These are phyloP conservation scores for Sclerotinia glacialis DNA, from an alignment of 2,329 filamentous ascomycete species.

Conservation along the genomic window DNA sequence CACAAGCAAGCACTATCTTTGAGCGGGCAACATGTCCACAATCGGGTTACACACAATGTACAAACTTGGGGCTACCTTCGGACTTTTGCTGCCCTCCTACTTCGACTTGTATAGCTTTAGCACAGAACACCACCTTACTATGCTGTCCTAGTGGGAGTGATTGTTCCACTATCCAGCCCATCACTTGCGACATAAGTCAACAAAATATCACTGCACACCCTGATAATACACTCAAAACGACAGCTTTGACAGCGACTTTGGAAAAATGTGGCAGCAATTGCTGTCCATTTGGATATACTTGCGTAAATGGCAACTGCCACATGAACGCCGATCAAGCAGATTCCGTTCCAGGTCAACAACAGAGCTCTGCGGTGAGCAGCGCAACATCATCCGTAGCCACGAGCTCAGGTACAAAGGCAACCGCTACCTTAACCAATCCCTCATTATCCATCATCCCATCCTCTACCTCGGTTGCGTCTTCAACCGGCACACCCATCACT, in stretches of 20 bases:
- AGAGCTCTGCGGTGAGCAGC: conserved; percentile 30
- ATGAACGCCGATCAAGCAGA: conserved; percentile 51
- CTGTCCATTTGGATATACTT: conserved; percentile 72
- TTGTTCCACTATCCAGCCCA: conserved; percentile 61
- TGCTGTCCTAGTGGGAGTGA: conserved; percentile 62
- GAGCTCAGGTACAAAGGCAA: conserved; percentile 6
- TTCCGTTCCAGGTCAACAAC: conserved; percentile 31
- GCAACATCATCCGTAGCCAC: conserved; percentile 29
- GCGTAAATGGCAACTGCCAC: conserved; percentile 49
- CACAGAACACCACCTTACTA: conserved; percentile 62
- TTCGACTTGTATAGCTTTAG: conserved; percentile 58
- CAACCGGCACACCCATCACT: conserved; percentile 13
- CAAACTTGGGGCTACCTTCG: conserved; percentile 51
- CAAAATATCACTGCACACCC: conserved; percentile 60
- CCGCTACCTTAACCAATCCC: not conserved
- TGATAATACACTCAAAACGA: conserved; percentile 63
- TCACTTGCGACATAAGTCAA: conserved; percentile 60
- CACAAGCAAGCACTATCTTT: conserved; percentile 43
- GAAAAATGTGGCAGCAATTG: conserved; percentile 58
- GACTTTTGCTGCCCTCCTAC: conserved; percentile 64
- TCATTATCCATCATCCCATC: conserved; percentile 28
- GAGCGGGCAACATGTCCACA: conserved; percentile 52
- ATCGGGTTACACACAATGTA: conserved; percentile 51
- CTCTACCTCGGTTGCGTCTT: conserved; percentile 23
- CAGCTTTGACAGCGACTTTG: conserved; percentile 55